These are phyloP conservation scores for Rutstroemia sp. DNA, from an alignment of 2,329 filamentous ascomycete species.

Conservation along the genomic window DNA sequence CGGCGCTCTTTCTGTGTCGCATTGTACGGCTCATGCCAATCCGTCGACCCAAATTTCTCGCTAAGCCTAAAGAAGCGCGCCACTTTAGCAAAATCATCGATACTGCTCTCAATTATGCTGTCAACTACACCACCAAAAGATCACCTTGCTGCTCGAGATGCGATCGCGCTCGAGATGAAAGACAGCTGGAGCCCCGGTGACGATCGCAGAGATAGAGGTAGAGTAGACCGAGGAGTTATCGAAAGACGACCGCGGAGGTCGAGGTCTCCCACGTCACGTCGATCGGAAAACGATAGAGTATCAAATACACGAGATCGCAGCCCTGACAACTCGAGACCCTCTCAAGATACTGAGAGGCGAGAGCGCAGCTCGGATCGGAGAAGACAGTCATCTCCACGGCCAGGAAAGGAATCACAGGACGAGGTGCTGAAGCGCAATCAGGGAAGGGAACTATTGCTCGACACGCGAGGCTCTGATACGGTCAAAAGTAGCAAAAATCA, in stretches of 20 bases:
- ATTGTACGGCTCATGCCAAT: slow-evolving; percentile 9
- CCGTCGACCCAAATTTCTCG: slow-evolving; percentile 11
- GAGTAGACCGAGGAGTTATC: slow-evolving; percentile 32
- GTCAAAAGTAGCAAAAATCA: slow-evolving; percentile 24
- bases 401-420: slow-evolving; percentile 25
- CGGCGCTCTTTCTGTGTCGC: slow-evolving; percentile 3
- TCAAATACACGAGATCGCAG: slow-evolving; percentile 26
- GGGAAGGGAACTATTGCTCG: slow-evolving; percentile 28
- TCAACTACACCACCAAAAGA: slow-evolving; percentile 7
- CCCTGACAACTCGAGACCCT: slow-evolving; percentile 23
- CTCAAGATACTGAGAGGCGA: slow-evolving; percentile 22
- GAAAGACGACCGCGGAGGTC: slow-evolving; percentile 28
- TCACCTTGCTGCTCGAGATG: slow-evolving; percentile 27
- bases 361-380: slow-evolving; percentile 27
- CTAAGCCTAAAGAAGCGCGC: slow-evolving; percentile 11
- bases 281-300: slow-evolving; percentile 29
- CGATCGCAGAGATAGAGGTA: slow-evolving; percentile 36
- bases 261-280: slow-evolving; percentile 30
- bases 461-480: slow-evolving; percentile 29
- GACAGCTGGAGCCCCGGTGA: slow-evolving; percentile 35
- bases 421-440: slow-evolving; percentile 29
- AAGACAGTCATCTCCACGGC: slow-evolving; percentile 25
- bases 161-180: slow-evolving; percentile 32
- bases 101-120: slow-evolving; percentile 8
- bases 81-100: slow-evolving; percentile 13